Base-by-base conservation (phyloP, 257 asterid genomes). In the Salvia hispanica region DNA sequence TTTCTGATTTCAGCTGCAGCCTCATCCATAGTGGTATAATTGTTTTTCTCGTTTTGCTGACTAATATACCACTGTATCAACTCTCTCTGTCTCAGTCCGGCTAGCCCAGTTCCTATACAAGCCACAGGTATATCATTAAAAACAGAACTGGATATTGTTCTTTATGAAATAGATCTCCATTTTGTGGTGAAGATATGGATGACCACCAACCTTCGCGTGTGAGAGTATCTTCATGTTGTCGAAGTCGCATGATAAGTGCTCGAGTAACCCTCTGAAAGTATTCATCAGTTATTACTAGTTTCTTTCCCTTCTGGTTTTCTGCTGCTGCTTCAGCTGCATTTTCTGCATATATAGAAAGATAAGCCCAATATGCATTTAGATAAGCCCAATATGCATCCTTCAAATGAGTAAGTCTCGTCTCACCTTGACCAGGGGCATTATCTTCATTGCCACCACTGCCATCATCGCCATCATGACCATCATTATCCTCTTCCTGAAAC, bases 31-130 rank as follows among this genome's bases (percentile, higher is more conserved):
- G 95, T 74, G 69, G 72, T 83, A 72, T 91, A 91, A 66, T 47
- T 74, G 67, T 84, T 88, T 77, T 84, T 88, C 82, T 81, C 90
- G 46, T 94, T 88, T 84, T 94, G 99, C 74, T 88, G 96, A 57
- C 63, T 75, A 6, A 91, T 77, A 52, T 85, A 94, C 99, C 99
- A 88, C 18, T 88, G 86, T 64, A 94, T 88, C 61, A 94, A 83
- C 66, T 94, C 99, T 74, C 84, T 83, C 86, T 88, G 99, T 71
- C 84, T 81, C 91, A 94, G 71, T 67, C 99, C 99, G 67, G 95
- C 89, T 80, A 93, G 75, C 4, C 83, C 97, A 18, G 83, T 62
- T 70, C 95, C 94, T 82, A 69, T 34, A 74, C n/a, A 39, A 66
- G 39, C 58, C 11, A 53, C 16, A 10, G 4, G 6, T 34, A 34